phyloP scores from a whole-genome alignment of 176 grass and related monocot species.

The Triticum dicoccoides region DNA sequence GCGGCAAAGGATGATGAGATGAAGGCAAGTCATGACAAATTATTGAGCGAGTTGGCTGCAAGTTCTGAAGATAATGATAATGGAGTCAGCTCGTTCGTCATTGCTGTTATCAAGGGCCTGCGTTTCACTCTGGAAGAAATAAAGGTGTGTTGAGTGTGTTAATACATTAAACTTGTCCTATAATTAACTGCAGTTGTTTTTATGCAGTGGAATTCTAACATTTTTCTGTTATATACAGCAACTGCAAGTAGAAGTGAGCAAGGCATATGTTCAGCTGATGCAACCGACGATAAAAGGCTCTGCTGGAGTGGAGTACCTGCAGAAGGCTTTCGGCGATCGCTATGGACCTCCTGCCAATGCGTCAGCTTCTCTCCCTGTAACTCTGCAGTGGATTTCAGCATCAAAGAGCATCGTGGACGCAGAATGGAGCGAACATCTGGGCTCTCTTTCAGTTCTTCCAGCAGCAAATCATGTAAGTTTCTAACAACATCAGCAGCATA shows the following conservation, averaged over 20 bases:
- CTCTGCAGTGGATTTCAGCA: slow-evolving; percentile 52
- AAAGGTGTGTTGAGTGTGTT: slow-evolving; percentile 46
- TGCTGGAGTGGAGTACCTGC: slow-evolving; percentile 83
- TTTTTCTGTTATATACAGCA: slow-evolving; percentile 46
- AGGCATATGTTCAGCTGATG: slow-evolving; percentile 73
- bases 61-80: slow-evolving; percentile 52
- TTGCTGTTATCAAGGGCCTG: slow-evolving; percentile 71
- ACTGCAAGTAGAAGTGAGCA: slow-evolving; percentile 76
- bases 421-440: slow-evolving; percentile 74
- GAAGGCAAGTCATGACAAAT: slow-evolving; percentile 63
- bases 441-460: slow-evolving; percentile 44
- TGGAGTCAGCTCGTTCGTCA: slow-evolving; percentile 54
- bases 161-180: background rate
- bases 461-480: slow-evolving; percentile 47
- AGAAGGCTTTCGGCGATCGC: slow-evolving; percentile 78
- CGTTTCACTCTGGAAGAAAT: slow-evolving; percentile 91
- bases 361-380: slow-evolving; percentile 48
- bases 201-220: background rate
- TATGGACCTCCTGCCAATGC: slow-evolving; percentile 54
- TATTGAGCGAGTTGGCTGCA: slow-evolving; percentile 62
- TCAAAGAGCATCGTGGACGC: slow-evolving; percentile 33
- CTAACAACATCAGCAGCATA: background rate
- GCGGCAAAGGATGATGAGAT: slow-evolving; percentile 74
- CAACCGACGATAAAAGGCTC: slow-evolving; percentile 77
- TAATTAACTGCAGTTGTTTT: background rate